Evolutionary conservation across 345 rosid genomes (phyloP).

Genomic region (Bruguiera parviflora): DNA sequence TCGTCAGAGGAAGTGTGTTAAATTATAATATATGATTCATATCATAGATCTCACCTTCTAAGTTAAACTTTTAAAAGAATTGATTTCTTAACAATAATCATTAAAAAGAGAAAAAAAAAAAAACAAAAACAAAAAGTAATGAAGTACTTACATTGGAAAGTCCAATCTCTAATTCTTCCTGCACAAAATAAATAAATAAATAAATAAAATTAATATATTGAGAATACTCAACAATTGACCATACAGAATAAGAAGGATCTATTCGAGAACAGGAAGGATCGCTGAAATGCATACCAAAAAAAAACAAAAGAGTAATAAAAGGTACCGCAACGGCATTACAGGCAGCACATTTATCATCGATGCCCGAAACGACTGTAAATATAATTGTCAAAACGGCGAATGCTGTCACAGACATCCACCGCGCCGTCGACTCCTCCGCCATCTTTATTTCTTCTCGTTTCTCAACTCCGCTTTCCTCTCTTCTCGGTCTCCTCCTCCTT

Average conservation of each 20-base stretch:
- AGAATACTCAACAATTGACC: too few species aligned
- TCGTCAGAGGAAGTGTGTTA: too few species aligned
- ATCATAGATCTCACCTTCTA: too few species aligned
- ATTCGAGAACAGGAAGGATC: not conserved
- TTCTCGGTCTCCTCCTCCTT: not conserved
- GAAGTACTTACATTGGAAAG: slow-evolving; percentile 57
- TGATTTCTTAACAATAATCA: too few species aligned
- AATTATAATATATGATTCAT: too few species aligned
- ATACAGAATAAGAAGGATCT: not conserved
- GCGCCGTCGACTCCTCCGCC: slow-evolving; percentile 29
- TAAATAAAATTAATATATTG: too few species aligned
- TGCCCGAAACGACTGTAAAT: slow-evolving; percentile 16
- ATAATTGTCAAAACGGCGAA: slow-evolving; percentile 27
- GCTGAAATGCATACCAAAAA: not conserved
- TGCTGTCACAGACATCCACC: slow-evolving; percentile 20
- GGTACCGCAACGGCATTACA: slow-evolving; percentile 87
- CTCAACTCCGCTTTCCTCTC: not conserved
- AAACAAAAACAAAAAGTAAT: slow-evolving; percentile 4
- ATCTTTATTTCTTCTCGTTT: not conserved
- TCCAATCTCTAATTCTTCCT: slow-evolving; percentile 80
- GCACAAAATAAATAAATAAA: slow-evolving; percentile 13
- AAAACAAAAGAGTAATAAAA: not conserved
- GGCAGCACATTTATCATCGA: slow-evolving; percentile 81
- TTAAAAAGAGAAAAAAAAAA: not conserved
- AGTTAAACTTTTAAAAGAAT: too few species aligned